These are phyloP conservation scores for Penium margaritaceum DNA, from an alignment of 139 green algal species.

Conservation along the genomic window DNA sequence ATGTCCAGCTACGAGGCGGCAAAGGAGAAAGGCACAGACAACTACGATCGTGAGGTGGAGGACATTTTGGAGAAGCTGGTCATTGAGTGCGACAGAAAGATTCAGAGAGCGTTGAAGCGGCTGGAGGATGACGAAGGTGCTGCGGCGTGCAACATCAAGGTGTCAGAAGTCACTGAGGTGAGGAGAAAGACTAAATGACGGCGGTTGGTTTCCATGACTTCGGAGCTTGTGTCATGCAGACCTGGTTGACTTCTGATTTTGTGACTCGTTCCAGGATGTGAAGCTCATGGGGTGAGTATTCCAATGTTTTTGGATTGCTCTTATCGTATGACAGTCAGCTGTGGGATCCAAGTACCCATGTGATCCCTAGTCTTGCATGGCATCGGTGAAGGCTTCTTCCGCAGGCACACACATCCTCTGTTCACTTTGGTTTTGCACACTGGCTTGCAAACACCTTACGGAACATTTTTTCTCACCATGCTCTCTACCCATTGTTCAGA, in stretches of 20 bases:
- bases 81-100: conserved; percentile 44
- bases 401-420: too few species aligned
- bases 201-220: not conserved
- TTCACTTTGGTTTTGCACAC: too few species aligned
- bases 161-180: conserved; percentile 31
- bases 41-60: conserved; percentile 46
- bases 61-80: conserved; percentile 37
- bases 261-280: not conserved
- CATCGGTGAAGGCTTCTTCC: not conserved
- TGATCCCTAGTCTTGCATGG: not conserved
- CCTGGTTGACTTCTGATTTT: not conserved
- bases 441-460: not conserved
- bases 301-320: not conserved
- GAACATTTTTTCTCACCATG: not conserved
- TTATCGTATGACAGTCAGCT: not conserved
- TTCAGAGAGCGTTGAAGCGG: conserved; percentile 34
- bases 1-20: conserved; percentile 39
- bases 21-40: conserved; percentile 19
- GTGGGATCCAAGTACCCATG: not conserved
- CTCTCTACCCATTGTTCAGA: not conserved
- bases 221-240: not conserved
- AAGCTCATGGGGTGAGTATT: not conserved
- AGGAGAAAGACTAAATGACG: not conserved
- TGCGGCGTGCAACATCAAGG: conserved; percentile 7
- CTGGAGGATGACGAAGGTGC: conserved; percentile 38